Conservation (phyloP, 2,329 filamentous ascomycete species). For the Botrytis fabae region DNA sequence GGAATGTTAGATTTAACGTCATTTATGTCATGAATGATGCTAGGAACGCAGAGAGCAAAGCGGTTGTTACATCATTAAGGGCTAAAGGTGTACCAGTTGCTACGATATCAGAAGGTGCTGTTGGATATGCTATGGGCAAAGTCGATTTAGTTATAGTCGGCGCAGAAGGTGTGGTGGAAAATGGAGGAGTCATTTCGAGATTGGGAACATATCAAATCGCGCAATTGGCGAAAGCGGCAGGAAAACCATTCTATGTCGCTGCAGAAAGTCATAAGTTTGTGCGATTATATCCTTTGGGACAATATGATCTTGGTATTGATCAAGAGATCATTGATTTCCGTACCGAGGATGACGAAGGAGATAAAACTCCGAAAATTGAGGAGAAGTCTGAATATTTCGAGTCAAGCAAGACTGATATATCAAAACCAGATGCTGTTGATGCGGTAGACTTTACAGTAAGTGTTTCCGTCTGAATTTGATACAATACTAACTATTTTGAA, state of each 20-base stretch:
- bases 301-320: conserved; percentile 77
- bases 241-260: conserved; percentile 82
- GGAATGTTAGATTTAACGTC: conserved; percentile 71
- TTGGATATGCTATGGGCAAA: conserved; percentile 75
- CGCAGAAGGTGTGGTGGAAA: conserved; percentile 87
- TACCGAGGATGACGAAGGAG: conserved; percentile 49
- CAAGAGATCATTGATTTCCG: conserved; percentile 77
- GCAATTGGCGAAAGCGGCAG: conserved; percentile 66
- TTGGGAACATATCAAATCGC: conserved; percentile 87
- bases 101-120: conserved; percentile 71
- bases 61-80: conserved; percentile 70
- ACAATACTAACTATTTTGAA: conserved; percentile 42
- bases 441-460: conserved; percentile 71
- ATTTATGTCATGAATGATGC: conserved; percentile 71
- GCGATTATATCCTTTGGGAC: conserved; percentile 77
- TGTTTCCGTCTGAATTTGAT: background rate
- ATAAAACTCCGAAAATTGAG: conserved; percentile 29
- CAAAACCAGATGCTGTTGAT: conserved; percentile 39
- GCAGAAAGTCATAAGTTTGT: conserved; percentile 98
- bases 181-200: conserved; percentile 87
- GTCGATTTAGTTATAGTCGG: conserved; percentile 69
- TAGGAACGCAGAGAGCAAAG: conserved; percentile 61
- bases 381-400: conserved; percentile 37
- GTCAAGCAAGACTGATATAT: conserved; percentile 23
- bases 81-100: conserved; percentile 78